Evolutionary conservation across 225 moss, liverwort and hornwort genomes (phyloP).

Genomic region (Ulota crispa): DNA sequence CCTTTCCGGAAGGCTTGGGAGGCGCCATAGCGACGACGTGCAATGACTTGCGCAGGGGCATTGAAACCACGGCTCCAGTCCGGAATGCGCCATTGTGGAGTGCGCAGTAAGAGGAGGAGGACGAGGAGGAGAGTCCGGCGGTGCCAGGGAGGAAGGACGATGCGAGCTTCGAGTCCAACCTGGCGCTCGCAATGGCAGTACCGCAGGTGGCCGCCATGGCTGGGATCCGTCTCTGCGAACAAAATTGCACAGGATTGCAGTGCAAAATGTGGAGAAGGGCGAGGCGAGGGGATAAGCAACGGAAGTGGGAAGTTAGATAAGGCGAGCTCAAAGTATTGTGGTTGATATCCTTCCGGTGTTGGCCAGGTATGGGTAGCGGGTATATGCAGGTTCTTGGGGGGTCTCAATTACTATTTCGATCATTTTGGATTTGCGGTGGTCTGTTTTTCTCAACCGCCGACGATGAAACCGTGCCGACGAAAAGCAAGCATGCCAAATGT

Average conservation of each 20-base stretch:
- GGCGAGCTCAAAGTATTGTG: background rate
- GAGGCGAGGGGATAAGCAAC: conserved; percentile 19
- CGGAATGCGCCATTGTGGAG: conserved; percentile 36
- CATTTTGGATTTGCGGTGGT: background rate
- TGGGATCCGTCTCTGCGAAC: background rate
- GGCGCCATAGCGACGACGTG: conserved; percentile 57
- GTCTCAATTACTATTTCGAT: background rate
- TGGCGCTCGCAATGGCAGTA: conserved; percentile 28
- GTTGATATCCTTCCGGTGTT: conserved; percentile 9
- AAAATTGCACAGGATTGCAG: background rate
- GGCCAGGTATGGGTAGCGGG: background rate
- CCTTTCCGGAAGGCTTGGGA: conserved; percentile 46
- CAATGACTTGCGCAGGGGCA: conserved; percentile 29
- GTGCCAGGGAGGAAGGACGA: conserved; percentile 31
- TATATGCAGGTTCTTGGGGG: background rate
- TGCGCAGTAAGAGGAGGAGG: conserved; percentile 28
- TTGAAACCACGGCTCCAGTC: conserved; percentile 2
- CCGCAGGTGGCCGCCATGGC: conserved; percentile 50
- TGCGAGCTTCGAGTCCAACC: conserved; percentile 22
- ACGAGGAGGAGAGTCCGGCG: conserved; percentile 19
- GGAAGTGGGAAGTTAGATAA: background rate
- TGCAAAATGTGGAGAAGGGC: background rate
- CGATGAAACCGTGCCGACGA: background rate
- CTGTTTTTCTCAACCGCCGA: background rate
- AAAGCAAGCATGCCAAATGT: background rate